Base-by-base conservation (phyloP, 306 rosid species). In the Ceratonia siliqua region DNA sequence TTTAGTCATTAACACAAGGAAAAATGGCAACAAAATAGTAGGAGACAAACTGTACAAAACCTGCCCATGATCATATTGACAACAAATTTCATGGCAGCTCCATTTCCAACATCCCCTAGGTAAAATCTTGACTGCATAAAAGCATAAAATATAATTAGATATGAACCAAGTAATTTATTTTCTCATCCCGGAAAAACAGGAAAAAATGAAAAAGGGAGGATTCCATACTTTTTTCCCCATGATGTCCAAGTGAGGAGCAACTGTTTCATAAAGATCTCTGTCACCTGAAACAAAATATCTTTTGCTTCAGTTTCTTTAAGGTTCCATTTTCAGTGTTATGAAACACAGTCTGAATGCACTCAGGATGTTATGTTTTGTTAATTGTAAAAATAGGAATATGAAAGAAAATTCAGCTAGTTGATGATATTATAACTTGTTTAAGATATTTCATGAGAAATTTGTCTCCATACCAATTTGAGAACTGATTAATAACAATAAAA, bases 1-100 rank as follows among this genome's bases (percentile, higher is more conserved):
- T n/a, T 49, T 28, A 78, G 65, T n/a, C 72, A 62, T 52, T 54
- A 14, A 54, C 17, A 57, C 68, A 73, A 66, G 49, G 52, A 41
- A 28, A 74, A 82, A 57, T 55, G 17, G 48, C 48, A 59, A 74
- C 42, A 63, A 71, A 45, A 57, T 27, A 81, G 69, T 28, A 7
- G 66, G 74, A 71, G 30, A 43, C 14, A 45, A 71, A 49, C 55
- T 57, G 65, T 18, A 71, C 52, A 76, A 10, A 56, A 94, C 99
- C 97, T 90, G 84, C 99, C 99, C 97, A 94, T 92, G 82, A 94
- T 87, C 99, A 94, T 91, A 77, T 94, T 94, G 76, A 94, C 99
- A 43, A 94, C 93, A 6, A 94, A 92, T 85, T 94, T 90, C 97
- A 94, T 94, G 38, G 97, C 96, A 72, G 99, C 99, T 74, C 99